Evolutionary conservation across 1,139 yeast genomes (phyloP).

Genomic region (Saccharomycopsis phalli): DNA sequence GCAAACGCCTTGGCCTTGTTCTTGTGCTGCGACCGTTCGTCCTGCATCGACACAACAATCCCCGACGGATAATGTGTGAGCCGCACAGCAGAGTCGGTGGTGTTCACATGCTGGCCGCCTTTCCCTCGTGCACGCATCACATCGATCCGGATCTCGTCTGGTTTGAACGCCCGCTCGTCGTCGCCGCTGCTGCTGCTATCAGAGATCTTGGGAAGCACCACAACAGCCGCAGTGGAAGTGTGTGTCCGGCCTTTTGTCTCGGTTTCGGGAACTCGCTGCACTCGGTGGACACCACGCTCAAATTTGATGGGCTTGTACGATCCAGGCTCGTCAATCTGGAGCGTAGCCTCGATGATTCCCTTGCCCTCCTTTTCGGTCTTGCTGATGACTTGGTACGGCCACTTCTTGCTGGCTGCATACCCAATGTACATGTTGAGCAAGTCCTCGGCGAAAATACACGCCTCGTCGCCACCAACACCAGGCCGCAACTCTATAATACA

Average conservation of each 20-base stretch:
- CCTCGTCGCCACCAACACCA: slow-evolving; percentile 96
- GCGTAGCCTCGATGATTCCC: slow-evolving; percentile 69
- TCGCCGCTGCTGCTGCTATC: slow-evolving; percentile 38
- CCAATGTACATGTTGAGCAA: slow-evolving; percentile 72
- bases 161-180: slow-evolving; percentile 71
- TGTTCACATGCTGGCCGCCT: slow-evolving; percentile 98
- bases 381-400: slow-evolving; percentile 60
- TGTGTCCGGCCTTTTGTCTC: slow-evolving; percentile 92
- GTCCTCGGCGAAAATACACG: slow-evolving; percentile 77
- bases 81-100: slow-evolving; percentile 95
- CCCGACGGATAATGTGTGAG: slow-evolving; percentile 91
- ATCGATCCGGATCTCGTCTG: slow-evolving; percentile 85
- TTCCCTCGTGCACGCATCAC: slow-evolving; percentile 96
- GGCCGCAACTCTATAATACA: slow-evolving; percentile 83
- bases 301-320: slow-evolving; percentile 64
- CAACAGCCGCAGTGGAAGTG: slow-evolving; percentile 93
- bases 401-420: slow-evolving; percentile 53
- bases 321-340: slow-evolving; percentile 68
- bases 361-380: slow-evolving; percentile 47
- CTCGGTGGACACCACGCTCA: slow-evolving; percentile 96
- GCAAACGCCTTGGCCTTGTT: slow-evolving; percentile 93
- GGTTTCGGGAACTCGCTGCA: slow-evolving; percentile 88
- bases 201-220: slow-evolving; percentile 77
- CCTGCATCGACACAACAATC: slow-evolving; percentile 82
- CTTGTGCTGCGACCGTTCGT: slow-evolving; percentile 89